Base-by-base conservation (phyloP, 805 yeast species). In the Hemisphaericaspora nanyangensis region DNA sequence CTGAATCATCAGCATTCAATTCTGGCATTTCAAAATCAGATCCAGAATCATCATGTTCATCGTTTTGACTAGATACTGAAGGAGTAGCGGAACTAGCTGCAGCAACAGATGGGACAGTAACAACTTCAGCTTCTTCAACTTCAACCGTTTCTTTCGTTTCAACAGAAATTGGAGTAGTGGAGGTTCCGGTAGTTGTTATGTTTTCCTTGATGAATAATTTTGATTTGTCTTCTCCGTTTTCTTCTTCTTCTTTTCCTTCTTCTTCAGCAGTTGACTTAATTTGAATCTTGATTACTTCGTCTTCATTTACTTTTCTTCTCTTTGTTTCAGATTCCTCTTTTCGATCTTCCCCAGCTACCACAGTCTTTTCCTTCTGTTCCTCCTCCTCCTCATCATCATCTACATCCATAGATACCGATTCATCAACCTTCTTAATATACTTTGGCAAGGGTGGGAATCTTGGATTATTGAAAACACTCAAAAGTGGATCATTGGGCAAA, bases 391-490 rank as follows among this genome's bases (percentile, higher is more conserved):
- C 67, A 4, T 60, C 65, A 11, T 58, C 58, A 20, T 68, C 68
- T 10, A 52, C 60, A 24, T 60, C 58, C 17, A 61, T 67, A 12
- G 70, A 72, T 25, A 67, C 62, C 32, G 65, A 56, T 26, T 77
- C 80, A 15, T 20, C 54, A 53, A 44, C 50, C 26, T 37, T 55
- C 43, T 46, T 53, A 29, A 51, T 46, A 28, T 45, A 58, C 11
- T 47, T 45, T 5, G 68, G 65, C 35, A 63, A 50, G 6, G 68
- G 69, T 3, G 96, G 95, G 49, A 87, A 76, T 51, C 93, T 70
- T 30, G 96, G 95, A 50, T 84, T 83, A 38, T 77, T 72, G 49
- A 86, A 68, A 1, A 83, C 67, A 51, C 85, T 77, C 30, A 81
- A 55, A 16, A 76, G 54, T 7, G 68, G 73, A 51, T 79, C 77